These are phyloP conservation scores for Aspergillus arachidicola DNA, from an alignment of 2,329 filamentous ascomycete species.

Conservation along the genomic window DNA sequence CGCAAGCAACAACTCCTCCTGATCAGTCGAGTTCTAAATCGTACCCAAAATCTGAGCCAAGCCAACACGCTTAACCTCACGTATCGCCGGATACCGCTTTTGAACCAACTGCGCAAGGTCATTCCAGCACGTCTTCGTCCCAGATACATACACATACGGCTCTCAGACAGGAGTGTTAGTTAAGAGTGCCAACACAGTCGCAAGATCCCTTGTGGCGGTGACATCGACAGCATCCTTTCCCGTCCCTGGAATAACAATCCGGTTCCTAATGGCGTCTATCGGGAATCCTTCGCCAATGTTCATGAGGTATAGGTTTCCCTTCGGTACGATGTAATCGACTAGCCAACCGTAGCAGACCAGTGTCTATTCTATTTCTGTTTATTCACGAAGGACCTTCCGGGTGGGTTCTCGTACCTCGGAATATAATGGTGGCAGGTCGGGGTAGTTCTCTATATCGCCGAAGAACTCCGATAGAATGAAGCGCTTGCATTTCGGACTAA, in stretches of 20 bases:
- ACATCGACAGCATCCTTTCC: constrained; percentile 6
- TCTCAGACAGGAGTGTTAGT: background rate
- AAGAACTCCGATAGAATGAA: constrained; percentile 14
- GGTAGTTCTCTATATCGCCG: constrained; percentile 10
- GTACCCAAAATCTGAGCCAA: background rate
- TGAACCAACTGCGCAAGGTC: background rate
- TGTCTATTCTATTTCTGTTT: constrained; percentile 6
- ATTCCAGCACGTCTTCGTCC: background rate
- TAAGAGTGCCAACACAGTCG: background rate
- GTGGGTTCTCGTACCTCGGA: background rate
- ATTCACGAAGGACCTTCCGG: background rate
- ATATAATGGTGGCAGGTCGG: constrained; percentile 8
- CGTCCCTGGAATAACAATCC: background rate
- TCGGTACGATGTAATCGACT: constrained; percentile 7
- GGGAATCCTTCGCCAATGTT: constrained; percentile 4
- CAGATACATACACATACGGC: background rate
- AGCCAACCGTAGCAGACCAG: constrained; percentile 8
- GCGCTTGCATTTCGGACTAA: constrained; percentile 10
- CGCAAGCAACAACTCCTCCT: background rate
- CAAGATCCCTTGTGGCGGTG: constrained; percentile 6
- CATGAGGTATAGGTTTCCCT: background rate
- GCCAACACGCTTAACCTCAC: background rate
- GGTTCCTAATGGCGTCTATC: background rate
- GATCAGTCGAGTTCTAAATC: background rate
- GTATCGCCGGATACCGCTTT: background rate